Evolutionary conservation across 2,329 filamentous ascomycete genomes (phyloP).

Genomic region (Cercospora sp.): DNA sequence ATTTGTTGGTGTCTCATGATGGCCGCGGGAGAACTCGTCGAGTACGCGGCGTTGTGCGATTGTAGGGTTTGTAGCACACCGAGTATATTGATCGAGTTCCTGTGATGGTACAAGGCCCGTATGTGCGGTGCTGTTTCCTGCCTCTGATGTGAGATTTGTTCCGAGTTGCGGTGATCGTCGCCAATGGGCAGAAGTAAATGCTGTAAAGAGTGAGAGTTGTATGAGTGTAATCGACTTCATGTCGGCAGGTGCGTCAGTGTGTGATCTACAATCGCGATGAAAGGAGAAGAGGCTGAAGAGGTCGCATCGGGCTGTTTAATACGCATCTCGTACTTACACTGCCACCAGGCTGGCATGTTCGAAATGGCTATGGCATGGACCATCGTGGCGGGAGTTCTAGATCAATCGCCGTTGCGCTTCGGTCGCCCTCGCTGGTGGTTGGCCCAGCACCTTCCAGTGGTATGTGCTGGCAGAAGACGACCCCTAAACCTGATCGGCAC

Average conservation of each 20-base stretch:
- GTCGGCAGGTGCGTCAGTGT: not conserved
- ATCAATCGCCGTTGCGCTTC: not conserved
- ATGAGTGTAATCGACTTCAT: slow-evolving; percentile 11
- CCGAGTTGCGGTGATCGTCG: not conserved
- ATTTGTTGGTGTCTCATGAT: not conserved
- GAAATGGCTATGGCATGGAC: not conserved
- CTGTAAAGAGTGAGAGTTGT: not conserved
- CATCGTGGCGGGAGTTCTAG: not conserved
- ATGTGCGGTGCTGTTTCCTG: not conserved
- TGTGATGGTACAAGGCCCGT: not conserved
- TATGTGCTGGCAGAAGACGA: not conserved
- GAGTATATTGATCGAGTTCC: not conserved
- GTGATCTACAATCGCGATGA: not conserved
- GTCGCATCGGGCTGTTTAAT: not conserved
- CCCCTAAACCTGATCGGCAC: not conserved
- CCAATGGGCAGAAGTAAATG: slow-evolving; percentile 4
- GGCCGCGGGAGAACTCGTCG: slow-evolving; percentile 6
- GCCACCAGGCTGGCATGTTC: not conserved
- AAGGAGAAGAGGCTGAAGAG: not conserved
- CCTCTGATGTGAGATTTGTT: not conserved
- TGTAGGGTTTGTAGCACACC: slow-evolving; percentile 5
- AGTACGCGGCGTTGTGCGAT: slow-evolving; percentile 3
- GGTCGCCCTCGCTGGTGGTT: not conserved
- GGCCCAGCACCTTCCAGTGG: not conserved
- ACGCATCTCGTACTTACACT: not conserved